Base-by-base conservation (phyloP, 1,139 yeast genomes). In the Pichia sp. region DNA sequence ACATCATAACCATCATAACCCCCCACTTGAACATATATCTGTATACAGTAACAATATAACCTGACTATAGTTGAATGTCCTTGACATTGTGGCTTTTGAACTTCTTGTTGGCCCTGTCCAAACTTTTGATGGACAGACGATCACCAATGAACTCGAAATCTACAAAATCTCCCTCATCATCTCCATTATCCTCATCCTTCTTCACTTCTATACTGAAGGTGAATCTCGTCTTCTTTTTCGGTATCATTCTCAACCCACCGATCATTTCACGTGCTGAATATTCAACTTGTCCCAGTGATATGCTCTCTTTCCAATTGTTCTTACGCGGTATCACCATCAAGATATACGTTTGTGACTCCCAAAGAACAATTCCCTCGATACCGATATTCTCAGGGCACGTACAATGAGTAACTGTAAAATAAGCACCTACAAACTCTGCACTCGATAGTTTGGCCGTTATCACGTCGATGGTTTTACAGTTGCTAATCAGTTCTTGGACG, bases 391-490 rank as follows among this genome's bases (percentile, higher is more conserved):
- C 69, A 2, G 68, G 63, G 49, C 83, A 83, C 15, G 64, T 60
- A 11, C 87, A 69, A 31, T 74, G 70, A 1, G 67, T 51, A 0
- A 88, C 91, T 13, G 68, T 66, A 17, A 88, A 43, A 29, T 63
- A 55, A 15, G 94, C 76, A 3, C 98, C 97, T 48, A 82, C 83
- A 57, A 72, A 84, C 52, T 91, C 98, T 1, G 95, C 91, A 44
- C 80, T 69, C 0, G 91, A 71, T 24, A 88, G 59, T 50, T 80
- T 79, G 5, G 75, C 64, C 17, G 80, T 56, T 1, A 70, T 46
- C 5, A 32, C 15, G 20, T 60, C 60, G 9, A 63, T 37, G 13
- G 50, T 42, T 16, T 27, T 35, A 17, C 41, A 37, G 23, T 43
- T 47, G 5, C 39, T 33, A 5, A 81, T 44, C n/a, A 82, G 58